Conservation (phyloP, 192 early-diverging fungal species). For the Gaertneriomyces sp. region DNA sequence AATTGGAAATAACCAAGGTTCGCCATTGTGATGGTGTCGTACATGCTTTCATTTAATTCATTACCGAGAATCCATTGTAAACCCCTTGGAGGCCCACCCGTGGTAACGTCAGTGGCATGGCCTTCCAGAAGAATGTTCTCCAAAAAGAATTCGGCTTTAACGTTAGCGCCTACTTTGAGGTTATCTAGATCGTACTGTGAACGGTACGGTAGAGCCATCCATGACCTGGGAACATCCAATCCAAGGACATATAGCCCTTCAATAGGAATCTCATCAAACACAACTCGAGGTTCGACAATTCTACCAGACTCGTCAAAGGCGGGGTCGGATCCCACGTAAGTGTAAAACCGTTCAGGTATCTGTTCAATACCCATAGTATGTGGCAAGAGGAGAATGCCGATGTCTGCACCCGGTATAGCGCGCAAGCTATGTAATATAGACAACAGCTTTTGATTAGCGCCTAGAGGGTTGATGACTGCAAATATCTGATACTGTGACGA, state of each 20-base stretch:
- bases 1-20: slow-evolving; percentile 97
- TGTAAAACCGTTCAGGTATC: slow-evolving; percentile 85
- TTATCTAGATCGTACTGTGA: slow-evolving; percentile 93
- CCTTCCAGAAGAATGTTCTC: slow-evolving; percentile 85
- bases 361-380: slow-evolving; percentile 42
- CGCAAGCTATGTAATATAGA: slow-evolving; percentile 68
- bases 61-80: slow-evolving; percentile 87
- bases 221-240: slow-evolving; percentile 75
- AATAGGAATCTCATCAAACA: slow-evolving; percentile 70
- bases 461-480: slow-evolving; percentile 75
- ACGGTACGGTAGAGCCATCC: slow-evolving; percentile 80
- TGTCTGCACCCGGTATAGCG: slow-evolving; percentile 56
- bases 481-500: slow-evolving; percentile 4
- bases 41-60: slow-evolving; percentile 49
- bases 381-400: slow-evolving; percentile 72
- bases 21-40: slow-evolving; percentile 98
- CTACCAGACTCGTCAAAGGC: slow-evolving; percentile 56
- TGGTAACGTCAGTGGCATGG: slow-evolving; percentile 70
- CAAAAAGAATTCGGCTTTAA: slow-evolving; percentile 75
- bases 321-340: slow-evolving; percentile 70
- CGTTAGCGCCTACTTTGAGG: slow-evolving; percentile 61
- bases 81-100: slow-evolving; percentile 78
- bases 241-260: slow-evolving; percentile 82
- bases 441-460: slow-evolving; percentile 74
- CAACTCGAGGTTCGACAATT: slow-evolving; percentile 48